Conservation (phyloP, 139 green algal genomes). For the Tetratostichococcus sp. region DNA sequence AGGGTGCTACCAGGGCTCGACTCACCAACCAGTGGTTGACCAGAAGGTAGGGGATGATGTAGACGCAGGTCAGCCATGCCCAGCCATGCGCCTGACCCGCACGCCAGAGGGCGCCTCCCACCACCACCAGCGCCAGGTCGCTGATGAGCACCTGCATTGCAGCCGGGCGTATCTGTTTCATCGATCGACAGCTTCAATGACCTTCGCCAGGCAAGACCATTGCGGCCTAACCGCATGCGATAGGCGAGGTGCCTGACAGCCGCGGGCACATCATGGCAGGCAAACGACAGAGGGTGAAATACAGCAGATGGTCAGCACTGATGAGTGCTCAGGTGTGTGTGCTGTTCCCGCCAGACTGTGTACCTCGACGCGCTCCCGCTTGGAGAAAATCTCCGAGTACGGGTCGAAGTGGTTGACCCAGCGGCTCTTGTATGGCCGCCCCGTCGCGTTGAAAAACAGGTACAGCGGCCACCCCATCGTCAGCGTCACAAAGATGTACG, state of each 20-base stretch:
- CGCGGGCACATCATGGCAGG: too few species aligned
- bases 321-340: too few species aligned
- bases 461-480: conserved; percentile 83
- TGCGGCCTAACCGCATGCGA: too few species aligned
- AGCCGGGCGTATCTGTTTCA: too few species aligned
- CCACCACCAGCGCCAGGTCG: conserved; percentile 49
- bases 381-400: conserved; percentile 81
- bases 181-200: too few species aligned
- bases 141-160: conserved; percentile 29
- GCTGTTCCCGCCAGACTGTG: too few species aligned
- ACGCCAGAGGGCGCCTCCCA: conserved; percentile 41
- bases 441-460: conserved; percentile 68
- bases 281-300: too few species aligned
- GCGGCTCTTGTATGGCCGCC: conserved; percentile 52
- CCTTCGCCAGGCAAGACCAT: too few species aligned
- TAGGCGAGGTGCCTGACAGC: too few species aligned
- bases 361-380: conserved; percentile 72
- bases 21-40: conserved; percentile 85
- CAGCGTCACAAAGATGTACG: conserved; percentile 52
- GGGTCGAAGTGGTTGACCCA: conserved; percentile 86
- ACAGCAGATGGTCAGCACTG: too few species aligned
- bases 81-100: conserved; percentile 50
- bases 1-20: conserved; percentile 38
- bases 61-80: conserved; percentile 68
- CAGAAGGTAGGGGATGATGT: conserved; percentile 77